These are phyloP conservation scores for Leishmania major DNA, from an alignment of 208 protist genomes.

Conservation along the genomic window DNA sequence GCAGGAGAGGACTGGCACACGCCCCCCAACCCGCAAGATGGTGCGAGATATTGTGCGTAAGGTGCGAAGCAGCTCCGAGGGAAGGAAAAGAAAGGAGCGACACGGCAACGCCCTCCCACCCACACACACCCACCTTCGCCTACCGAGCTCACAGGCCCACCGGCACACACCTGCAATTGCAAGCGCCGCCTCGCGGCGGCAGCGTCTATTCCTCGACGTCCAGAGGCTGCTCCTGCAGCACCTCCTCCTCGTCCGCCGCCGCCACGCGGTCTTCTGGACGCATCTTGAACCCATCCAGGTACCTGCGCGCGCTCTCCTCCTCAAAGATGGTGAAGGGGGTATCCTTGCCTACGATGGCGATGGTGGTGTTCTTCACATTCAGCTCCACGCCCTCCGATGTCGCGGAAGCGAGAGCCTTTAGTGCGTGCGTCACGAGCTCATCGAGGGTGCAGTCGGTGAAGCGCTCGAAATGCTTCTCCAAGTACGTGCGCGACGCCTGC, in stretches of 20 bases:
- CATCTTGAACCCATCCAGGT: constrained; percentile 85
- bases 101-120: not conserved
- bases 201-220: constrained; percentile 82
- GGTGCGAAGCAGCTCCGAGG: not conserved
- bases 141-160: not conserved
- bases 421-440: constrained; percentile 92
- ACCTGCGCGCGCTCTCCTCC: constrained; percentile 83
- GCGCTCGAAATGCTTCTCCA: constrained; percentile 97
- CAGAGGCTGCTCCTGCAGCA: constrained; percentile 64
- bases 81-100: not conserved
- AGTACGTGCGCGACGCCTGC: constrained; percentile 98
- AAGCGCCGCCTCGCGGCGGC: not conserved
- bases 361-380: constrained; percentile 92
- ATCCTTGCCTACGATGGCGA: constrained; percentile 93
- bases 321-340: constrained; percentile 84
- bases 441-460: constrained; percentile 90
- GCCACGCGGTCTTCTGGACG: constrained; percentile 75
- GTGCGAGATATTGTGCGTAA: not conserved
- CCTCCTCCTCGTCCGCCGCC: constrained; percentile 60
- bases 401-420: constrained; percentile 94
- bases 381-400: constrained; percentile 89
- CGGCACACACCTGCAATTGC: not conserved
- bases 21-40: not conserved
- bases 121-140: not conserved
- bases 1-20: not conserved